A percentile compares a stretch with the other conserved stretches of the same genome.
These are phyloP conservation scores for Neopestalotiopsis clavispora DNA, from an alignment of 2,329 filamentous ascomycete species.

Conservation along the genomic window DNA sequence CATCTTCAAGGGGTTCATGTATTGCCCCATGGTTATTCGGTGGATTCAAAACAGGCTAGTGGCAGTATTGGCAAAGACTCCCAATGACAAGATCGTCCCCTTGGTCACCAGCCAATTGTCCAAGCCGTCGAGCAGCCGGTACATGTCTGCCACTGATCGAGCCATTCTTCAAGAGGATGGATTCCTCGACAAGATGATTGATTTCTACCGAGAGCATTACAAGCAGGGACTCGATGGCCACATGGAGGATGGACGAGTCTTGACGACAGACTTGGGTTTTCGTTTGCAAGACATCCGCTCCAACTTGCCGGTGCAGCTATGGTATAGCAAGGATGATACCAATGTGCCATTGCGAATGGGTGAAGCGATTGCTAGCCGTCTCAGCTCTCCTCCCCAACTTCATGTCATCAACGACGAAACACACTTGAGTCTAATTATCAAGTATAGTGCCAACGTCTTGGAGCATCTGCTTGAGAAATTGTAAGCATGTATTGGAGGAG, in stretches of 20 bases:
- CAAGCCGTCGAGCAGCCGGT: no score
- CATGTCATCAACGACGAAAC: not conserved
- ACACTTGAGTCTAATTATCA: not conserved
- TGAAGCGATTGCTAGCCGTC: not conserved
- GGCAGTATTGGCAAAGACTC: no score
- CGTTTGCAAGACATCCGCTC: not conserved
- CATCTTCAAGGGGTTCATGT: not conserved
- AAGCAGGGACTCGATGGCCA: conserved; percentile 1
- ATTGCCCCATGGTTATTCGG: not conserved
- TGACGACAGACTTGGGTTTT: not conserved
- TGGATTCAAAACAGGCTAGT: not conserved
- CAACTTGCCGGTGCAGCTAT: no score
- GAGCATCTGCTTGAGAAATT: not conserved
- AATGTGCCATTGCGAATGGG: not conserved
- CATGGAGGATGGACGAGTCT: not conserved
- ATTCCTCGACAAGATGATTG: not conserved
- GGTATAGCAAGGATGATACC: no score
- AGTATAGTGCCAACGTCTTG: not conserved
- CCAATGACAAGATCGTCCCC: no score
- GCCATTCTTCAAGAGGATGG: no score
- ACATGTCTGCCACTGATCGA: no score
- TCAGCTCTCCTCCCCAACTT: not conserved
- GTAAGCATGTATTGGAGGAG: not conserved
- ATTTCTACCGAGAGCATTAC: not conserved
- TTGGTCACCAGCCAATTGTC: no score